Conservation (phyloP, 768 basidiomycete genomes). For the Leucogyrophana mollusca region DNA sequence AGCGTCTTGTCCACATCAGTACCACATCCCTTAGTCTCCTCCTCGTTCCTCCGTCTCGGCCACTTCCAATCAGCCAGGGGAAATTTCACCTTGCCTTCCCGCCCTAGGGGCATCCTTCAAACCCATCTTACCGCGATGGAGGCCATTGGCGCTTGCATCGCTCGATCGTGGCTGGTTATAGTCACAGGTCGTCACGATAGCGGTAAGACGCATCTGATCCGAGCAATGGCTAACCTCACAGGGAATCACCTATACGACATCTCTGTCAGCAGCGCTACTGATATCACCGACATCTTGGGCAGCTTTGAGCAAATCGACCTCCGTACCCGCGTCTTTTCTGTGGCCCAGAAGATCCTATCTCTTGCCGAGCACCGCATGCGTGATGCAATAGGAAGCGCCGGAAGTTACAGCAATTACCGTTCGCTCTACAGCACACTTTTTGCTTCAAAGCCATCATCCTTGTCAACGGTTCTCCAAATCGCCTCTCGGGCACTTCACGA, state of each 20-base stretch:
- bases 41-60: conserved; percentile 63
- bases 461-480: conserved; percentile 20
- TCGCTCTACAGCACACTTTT: conserved; percentile 15
- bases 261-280: conserved; percentile 80
- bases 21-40: conserved; percentile 33
- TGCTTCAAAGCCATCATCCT: conserved; percentile 13
- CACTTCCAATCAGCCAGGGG: conserved; percentile 43
- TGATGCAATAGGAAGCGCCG: conserved; percentile 21
- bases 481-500: conserved; percentile 28
- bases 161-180: conserved; percentile 86
- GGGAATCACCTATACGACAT: conserved; percentile 74
- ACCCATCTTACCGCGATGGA: conserved; percentile 66
- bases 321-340: conserved; percentile 33
- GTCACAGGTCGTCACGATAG: conserved; percentile 69
- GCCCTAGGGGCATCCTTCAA: conserved; percentile 55
- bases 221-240: conserved; percentile 64
- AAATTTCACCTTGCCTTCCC: conserved; percentile 30
- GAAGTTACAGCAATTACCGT: conserved; percentile 12
- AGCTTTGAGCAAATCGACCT: conserved; percentile 90
- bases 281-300: conserved; percentile 92
- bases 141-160: conserved; percentile 69
- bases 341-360: conserved; percentile 40
- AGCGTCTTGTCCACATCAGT: conserved; percentile 39
- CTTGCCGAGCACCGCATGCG: conserved; percentile 40
- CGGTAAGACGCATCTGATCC: conserved; percentile 81